Base-by-base conservation (phyloP, 805 yeast species). In the Teunomyces tritomae region DNA sequence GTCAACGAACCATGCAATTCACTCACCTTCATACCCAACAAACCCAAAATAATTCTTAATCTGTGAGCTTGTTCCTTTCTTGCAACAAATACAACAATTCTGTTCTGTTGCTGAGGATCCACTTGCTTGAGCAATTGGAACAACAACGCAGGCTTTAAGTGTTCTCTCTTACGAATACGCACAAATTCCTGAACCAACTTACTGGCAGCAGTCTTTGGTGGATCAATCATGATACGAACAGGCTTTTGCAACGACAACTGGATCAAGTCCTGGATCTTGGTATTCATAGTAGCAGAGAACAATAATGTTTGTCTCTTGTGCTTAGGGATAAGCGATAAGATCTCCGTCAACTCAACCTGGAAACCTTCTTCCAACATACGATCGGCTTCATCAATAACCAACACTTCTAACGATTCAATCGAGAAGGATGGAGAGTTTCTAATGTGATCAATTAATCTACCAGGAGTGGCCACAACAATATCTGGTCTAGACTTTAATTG, bases 351-450 rank as follows among this genome's bases (percentile, higher is more conserved):
- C 69, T 94, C 99, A 45, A 84, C 89, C 68, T 91, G 97, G 81
- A 94, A 94, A 62, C 99, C 99, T 70, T 94, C 99, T 65, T 94
- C 99, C 57, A 94, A 78, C 98, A 94, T 94, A 74, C 99, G 84
- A 77, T 94, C 99, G 50, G 99, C 99, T 74, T 94, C 99, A 74
- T 94, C 99, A 57, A 94, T 78, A 28, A 94, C 95, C 58, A 94
- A 74, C 46, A 94, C 87, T 71, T 94, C 99, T 43, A 94, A 94
- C 29, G 84, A 77, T 56, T 94, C 98, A 42, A 90, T 95, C 43
- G 83, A 82, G 65, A 94, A 94, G 45, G 94, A 85, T 6, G 97
- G 89, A 5, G 98, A 91, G 71, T 94, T 94, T 63, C 98, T 78
- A 48, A 94, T 82, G 70, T 94, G 99, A 68, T 94, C 99, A 61